phyloP scores from a whole-genome alignment of 768 basidiomycete genomes.

The Guyanaporus albipodus region DNA sequence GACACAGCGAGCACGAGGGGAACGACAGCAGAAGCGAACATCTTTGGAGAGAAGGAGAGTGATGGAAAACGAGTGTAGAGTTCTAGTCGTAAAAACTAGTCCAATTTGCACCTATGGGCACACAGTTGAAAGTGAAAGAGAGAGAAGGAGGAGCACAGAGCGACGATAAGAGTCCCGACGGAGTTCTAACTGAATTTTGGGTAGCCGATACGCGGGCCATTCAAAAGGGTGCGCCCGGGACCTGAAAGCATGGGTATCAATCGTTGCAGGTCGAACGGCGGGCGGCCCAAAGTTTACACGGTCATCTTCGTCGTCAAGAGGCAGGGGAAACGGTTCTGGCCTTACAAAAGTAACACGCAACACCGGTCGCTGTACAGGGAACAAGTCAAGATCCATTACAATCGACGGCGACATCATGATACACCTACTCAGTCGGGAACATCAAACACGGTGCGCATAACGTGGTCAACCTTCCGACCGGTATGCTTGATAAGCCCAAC shows the following conservation, averaged over 20 bases:
- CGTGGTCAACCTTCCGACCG: constrained; percentile 72
- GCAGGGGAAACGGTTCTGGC: too few species aligned
- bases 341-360: too few species aligned
- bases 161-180: constrained; percentile 15
- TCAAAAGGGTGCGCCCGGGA: not conserved
- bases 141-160: not conserved
- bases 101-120: not conserved
- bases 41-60: constrained; percentile 29
- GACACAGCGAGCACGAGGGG: constrained; percentile 50
- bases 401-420: not conserved
- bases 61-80: constrained; percentile 24
- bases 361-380: constrained; percentile 6
- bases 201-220: not conserved
- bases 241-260: not conserved
- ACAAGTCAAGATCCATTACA: constrained; percentile 5
- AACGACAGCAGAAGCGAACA: constrained; percentile 50
- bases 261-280: not conserved
- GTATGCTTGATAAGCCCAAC: constrained; percentile 80
- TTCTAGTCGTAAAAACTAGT: constrained; percentile 5
- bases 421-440: constrained; percentile 19
- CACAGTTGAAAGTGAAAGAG: not conserved
- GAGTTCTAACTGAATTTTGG: constrained; percentile 30
- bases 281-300: constrained; percentile 1
- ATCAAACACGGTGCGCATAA: constrained; percentile 66
- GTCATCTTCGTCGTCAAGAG: too few species aligned